phyloP scores from a whole-genome alignment of 140 eudicot species.

The Flaveria floridana region DNA sequence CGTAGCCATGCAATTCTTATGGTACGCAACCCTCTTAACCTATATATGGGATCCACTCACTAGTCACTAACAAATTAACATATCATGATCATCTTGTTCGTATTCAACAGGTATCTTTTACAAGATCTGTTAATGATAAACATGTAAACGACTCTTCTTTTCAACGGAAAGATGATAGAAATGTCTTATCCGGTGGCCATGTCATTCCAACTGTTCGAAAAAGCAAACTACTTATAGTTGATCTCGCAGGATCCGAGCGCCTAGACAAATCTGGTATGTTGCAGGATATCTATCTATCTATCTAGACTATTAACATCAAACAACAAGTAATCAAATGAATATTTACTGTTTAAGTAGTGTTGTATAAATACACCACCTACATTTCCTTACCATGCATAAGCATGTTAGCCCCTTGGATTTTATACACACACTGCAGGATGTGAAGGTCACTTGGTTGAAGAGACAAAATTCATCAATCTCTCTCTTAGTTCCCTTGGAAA shows the following conservation, averaged over 20 bases:
- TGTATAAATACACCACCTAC: neutral
- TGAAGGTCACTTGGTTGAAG: slow-evolving; percentile 87
- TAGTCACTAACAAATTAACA: neutral
- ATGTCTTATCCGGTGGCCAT: slow-evolving; percentile 42
- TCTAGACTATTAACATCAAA: slow-evolving; percentile 2
- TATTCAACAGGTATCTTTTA: slow-evolving; percentile 56
- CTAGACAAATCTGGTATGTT: slow-evolving; percentile 73
- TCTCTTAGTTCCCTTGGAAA: slow-evolving; percentile 87
- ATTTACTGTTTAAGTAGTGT: slow-evolving; percentile 4
- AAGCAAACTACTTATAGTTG: slow-evolving; percentile 86
- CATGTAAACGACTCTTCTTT: slow-evolving; percentile 44
- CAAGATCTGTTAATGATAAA: slow-evolving; percentile 47
- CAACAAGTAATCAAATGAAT: slow-evolving; percentile 8
- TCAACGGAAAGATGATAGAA: slow-evolving; percentile 36
- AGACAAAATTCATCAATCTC: slow-evolving; percentile 87
- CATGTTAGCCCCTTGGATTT: slow-evolving; percentile 9
- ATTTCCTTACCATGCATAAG: slow-evolving; percentile 15
- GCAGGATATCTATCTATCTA: slow-evolving; percentile 13
- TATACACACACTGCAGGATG: slow-evolving; percentile 51
- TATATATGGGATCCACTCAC: too few species aligned
- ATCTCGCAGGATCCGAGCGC: slow-evolving; percentile 96
- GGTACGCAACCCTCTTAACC: slow-evolving; percentile 35
- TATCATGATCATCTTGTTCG: neutral
- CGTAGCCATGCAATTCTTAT: slow-evolving; percentile 96
- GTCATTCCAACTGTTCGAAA: slow-evolving; percentile 62